Conservation (phyloP, 352 stramenopile genomes). For the Phytopythium kandeliae region DNA sequence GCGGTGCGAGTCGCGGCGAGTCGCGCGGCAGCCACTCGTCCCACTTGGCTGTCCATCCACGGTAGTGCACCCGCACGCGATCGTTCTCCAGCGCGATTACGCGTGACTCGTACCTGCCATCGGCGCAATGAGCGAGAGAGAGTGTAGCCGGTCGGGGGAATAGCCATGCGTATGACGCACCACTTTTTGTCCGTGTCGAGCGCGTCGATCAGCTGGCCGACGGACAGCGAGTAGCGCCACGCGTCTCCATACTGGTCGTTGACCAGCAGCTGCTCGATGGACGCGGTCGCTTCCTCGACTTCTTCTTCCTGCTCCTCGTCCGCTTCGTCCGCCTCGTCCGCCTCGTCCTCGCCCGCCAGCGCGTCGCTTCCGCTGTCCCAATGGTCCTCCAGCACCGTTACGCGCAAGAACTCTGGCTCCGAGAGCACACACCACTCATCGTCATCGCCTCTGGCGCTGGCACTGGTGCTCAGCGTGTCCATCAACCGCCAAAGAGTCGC, state of each 20-base stretch:
- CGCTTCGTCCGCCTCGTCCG: not conserved
- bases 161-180: constrained; percentile 12
- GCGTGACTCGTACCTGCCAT: constrained; percentile 53
- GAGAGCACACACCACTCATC: constrained; percentile 8
- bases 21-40: constrained; percentile 93
- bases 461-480: not conserved
- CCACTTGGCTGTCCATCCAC: constrained; percentile 96
- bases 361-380: constrained; percentile 5
- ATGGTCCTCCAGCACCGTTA: constrained; percentile 6
- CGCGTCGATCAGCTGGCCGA: constrained; percentile 61
- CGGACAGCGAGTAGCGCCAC: constrained; percentile 55
- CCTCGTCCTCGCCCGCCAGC: not conserved
- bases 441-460: constrained; percentile 2
- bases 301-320: not conserved
- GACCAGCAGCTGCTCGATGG: not conserved
- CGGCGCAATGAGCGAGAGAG: not conserved
- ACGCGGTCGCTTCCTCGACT: constrained; percentile 3
- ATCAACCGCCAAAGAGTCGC: not conserved
- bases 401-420: constrained; percentile 1
- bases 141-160: too few species aligned
- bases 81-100: constrained; percentile 32
- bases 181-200: constrained; percentile 76
- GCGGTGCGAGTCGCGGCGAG: constrained; percentile 85
- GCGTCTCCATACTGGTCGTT: constrained; percentile 21
- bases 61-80: constrained; percentile 92